Evolutionary conservation across 2,329 filamentous ascomycete species (phyloP).

Genomic region (Metarhizium anisopliae): DNA sequence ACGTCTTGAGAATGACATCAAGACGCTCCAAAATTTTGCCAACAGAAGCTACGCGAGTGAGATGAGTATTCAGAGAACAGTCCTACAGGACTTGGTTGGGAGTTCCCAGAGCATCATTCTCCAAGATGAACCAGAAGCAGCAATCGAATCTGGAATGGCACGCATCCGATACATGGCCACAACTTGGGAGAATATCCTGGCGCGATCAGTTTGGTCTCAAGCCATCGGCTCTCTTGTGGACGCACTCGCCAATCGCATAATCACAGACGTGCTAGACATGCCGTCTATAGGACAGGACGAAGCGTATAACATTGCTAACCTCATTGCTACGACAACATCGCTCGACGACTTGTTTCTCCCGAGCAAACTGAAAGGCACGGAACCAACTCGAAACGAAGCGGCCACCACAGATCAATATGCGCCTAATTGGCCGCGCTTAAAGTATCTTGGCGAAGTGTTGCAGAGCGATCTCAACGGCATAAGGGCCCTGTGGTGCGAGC

Average conservation of each 20-base stretch:
- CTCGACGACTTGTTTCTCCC: conserved; percentile 53
- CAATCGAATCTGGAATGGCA: conserved; percentile 42
- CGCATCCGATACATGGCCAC: conserved; percentile 45
- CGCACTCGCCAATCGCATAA: conserved; percentile 48
- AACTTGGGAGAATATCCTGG: conserved; percentile 49
- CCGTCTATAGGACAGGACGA: conserved; percentile 54
- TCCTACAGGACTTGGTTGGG: conserved; percentile 52
- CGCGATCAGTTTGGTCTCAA: conserved; percentile 53
- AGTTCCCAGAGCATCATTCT: conserved; percentile 52
- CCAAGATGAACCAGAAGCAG: conserved; percentile 43
- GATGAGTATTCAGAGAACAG: conserved; percentile 50
- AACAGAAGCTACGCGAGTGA: conserved; percentile 53
- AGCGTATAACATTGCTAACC: conserved; percentile 49
- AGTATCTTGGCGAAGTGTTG: conserved; percentile 55
- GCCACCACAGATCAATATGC: conserved; percentile 53
- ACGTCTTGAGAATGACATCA: conserved; percentile 50
- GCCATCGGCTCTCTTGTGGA: conserved; percentile 53
- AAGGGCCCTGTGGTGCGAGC: conserved; percentile 54
- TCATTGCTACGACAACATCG: conserved; percentile 48
- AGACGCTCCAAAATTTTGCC: conserved; percentile 50
- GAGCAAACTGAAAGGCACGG: conserved; percentile 22
- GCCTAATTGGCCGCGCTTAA: conserved; percentile 52
- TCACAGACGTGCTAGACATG: conserved; percentile 53
- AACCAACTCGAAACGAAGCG: conserved; percentile 28
- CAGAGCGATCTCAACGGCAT: conserved; percentile 59